phyloP scores from a whole-genome alignment of 1,139 yeast species.

The Hemisphaericaspora xylofermentans region DNA sequence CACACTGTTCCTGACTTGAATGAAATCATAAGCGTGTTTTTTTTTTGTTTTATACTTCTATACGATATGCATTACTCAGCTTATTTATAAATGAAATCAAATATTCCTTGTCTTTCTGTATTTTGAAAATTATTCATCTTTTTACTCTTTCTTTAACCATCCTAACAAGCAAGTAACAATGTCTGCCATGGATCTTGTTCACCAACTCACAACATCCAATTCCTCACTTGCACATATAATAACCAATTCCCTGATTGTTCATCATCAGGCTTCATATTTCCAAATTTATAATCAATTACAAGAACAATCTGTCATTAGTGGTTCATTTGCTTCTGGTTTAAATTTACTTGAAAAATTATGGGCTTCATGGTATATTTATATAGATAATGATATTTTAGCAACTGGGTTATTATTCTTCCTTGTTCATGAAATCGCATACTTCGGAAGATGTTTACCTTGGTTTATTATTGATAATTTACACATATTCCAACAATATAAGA shows the following conservation, averaged over 20 bases:
- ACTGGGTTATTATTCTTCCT: slow-evolving; percentile 76
- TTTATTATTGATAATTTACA: slow-evolving; percentile 68
- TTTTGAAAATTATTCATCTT: background rate
- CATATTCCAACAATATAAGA: slow-evolving; percentile 74
- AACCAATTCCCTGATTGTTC: slow-evolving; percentile 3
- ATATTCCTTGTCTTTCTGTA: background rate
- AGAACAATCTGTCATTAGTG: slow-evolving; percentile 3
- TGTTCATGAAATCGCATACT: slow-evolving; percentile 78
- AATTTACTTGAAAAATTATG: slow-evolving; percentile 53
- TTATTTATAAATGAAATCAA: background rate
- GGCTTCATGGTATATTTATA: slow-evolving; percentile 76
- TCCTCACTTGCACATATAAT: slow-evolving; percentile 6
- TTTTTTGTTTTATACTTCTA: background rate
- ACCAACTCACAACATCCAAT: slow-evolving; percentile 3
- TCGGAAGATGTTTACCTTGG: slow-evolving; percentile 87
- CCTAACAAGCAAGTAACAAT: background rate
- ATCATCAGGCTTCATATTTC: slow-evolving; percentile 1
- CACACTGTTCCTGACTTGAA: background rate
- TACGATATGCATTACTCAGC: background rate
- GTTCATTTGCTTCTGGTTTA: slow-evolving; percentile 3
- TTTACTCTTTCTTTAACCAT: background rate
- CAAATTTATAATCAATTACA: slow-evolving; percentile 5
- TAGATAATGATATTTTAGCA: slow-evolving; percentile 76
- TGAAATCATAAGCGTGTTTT: background rate
- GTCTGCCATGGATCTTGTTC: slow-evolving; percentile 6